A percentile compares a stretch with the other conserved stretches of the same genome.
phyloP scores from a whole-genome alignment of 768 basidiomycete species.

The Russula griseocarnosa region DNA sequence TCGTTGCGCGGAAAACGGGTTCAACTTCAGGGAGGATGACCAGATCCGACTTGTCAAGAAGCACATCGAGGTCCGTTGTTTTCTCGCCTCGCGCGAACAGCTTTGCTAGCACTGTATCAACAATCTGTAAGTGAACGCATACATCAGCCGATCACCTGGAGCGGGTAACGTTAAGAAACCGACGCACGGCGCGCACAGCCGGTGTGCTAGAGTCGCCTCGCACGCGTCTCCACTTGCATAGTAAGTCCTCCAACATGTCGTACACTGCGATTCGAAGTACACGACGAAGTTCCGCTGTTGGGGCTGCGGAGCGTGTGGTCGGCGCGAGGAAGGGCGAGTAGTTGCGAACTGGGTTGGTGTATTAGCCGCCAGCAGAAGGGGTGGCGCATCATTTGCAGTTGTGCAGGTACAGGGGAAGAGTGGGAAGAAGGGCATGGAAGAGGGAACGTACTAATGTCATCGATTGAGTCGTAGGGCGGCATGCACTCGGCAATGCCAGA shows the following conservation, averaged over 20 bases:
- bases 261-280: conserved; percentile 60
- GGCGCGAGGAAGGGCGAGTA: conserved; percentile 84
- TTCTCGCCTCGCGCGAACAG: conserved; percentile 61
- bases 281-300: conserved; percentile 63
- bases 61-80: conserved; percentile 54
- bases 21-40: conserved; percentile 63
- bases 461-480: conserved; percentile 63
- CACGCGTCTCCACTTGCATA: conserved; percentile 57
- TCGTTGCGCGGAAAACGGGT: conserved; percentile 44
- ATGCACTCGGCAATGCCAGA: conserved; percentile 70
- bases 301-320: conserved; percentile 60
- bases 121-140: conserved; percentile 43
- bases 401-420: conserved; percentile 26
- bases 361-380: conserved; percentile 61
- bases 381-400: conserved; percentile 30
- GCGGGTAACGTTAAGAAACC: no score
- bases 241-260: conserved; percentile 70
- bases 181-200: conserved; percentile 29
- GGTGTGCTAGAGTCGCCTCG: conserved; percentile 37
- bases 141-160: not conserved
- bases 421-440: not conserved
- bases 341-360: conserved; percentile 82
- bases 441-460: conserved; percentile 77
- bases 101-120: conserved; percentile 81
- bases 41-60: conserved; percentile 52